These are phyloP conservation scores for Apiospora sp. DNA, from an alignment of 2,329 filamentous ascomycete genomes.

Conservation along the genomic window DNA sequence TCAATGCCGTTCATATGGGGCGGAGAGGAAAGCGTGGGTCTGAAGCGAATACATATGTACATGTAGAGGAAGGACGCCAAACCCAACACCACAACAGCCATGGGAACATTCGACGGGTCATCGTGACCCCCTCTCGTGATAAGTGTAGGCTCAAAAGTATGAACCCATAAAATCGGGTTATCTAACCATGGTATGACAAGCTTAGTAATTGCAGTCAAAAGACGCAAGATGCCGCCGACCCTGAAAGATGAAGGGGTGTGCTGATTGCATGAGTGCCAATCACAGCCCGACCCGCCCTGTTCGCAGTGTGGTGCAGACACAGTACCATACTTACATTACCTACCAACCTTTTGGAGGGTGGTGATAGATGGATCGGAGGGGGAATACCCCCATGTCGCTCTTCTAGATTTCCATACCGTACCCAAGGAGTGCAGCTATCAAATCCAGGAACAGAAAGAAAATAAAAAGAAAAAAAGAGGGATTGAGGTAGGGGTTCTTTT, in stretches of 20 bases:
- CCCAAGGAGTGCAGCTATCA: slow-evolving; percentile 14
- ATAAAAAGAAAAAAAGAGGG: background rate
- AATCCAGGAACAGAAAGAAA: background rate
- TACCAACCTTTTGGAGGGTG: background rate
- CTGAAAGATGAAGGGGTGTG: slow-evolving; percentile 16
- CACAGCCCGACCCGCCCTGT: slow-evolving; percentile 13
- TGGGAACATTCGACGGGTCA: background rate
- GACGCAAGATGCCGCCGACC: slow-evolving; percentile 11
- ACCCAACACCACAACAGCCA: background rate
- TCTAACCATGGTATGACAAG: slow-evolving; percentile 16
- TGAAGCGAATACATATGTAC: too few relatives aligned
- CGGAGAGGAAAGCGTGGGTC: background rate
- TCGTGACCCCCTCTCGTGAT: background rate
- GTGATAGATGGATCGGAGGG: background rate
- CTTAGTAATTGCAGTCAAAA: slow-evolving; percentile 13
- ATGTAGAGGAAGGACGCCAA: background rate
- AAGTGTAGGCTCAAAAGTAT: background rate
- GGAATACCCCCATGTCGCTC: background rate
- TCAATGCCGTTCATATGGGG: background rate
- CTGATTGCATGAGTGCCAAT: slow-evolving; percentile 15
- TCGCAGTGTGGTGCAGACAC: background rate
- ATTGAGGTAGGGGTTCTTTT: background rate
- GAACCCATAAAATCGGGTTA: background rate
- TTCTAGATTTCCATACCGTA: background rate
- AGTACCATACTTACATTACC: background rate